Conservation (phyloP, 2,329 filamentous ascomycete species). For the Penicillium olsonii region DNA sequence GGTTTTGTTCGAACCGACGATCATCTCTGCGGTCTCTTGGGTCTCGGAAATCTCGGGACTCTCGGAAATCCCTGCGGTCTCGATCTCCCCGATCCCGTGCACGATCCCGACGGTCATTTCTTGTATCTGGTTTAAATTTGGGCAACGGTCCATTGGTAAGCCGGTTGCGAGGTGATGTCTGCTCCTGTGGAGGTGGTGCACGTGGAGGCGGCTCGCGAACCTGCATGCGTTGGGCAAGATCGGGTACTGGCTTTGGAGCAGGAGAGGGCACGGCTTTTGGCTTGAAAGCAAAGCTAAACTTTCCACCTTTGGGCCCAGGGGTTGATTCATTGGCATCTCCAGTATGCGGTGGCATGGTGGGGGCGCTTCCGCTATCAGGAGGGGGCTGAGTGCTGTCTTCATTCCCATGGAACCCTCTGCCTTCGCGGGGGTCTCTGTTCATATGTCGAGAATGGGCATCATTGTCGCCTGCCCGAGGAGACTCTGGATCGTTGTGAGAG, state of each 20-base stretch:
- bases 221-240: conserved; percentile 51
- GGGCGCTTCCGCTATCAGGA: conserved; percentile 29
- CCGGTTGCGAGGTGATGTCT: conserved; percentile 37
- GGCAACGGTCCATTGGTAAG: conserved; percentile 40
- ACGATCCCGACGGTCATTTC: conserved; percentile 46
- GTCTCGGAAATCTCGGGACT: conserved; percentile 32
- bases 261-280: conserved; percentile 65
- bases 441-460: conserved; percentile 65
- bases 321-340: conserved; percentile 58
- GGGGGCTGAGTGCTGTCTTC: conserved; percentile 58
- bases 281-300: conserved; percentile 95
- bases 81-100: conserved; percentile 38
- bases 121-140: conserved; percentile 43
- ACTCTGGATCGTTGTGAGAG: conserved; percentile 36
- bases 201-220: conserved; percentile 41
- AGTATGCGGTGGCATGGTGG: conserved; percentile 54
- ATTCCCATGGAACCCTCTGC: conserved; percentile 67
- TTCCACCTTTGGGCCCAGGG: conserved; percentile 59
- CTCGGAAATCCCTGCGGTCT: conserved; percentile 39
- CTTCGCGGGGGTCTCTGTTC: conserved; percentile 62
- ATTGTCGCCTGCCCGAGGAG: conserved; percentile 50
- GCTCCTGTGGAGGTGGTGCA: conserved; percentile 25
- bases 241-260: conserved; percentile 53
- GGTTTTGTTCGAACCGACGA: conserved; percentile 43
- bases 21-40: conserved; percentile 39